Evolutionary conservation across 2,329 filamentous ascomycete genomes (phyloP).

Genomic region (Clonostachys solani): DNA sequence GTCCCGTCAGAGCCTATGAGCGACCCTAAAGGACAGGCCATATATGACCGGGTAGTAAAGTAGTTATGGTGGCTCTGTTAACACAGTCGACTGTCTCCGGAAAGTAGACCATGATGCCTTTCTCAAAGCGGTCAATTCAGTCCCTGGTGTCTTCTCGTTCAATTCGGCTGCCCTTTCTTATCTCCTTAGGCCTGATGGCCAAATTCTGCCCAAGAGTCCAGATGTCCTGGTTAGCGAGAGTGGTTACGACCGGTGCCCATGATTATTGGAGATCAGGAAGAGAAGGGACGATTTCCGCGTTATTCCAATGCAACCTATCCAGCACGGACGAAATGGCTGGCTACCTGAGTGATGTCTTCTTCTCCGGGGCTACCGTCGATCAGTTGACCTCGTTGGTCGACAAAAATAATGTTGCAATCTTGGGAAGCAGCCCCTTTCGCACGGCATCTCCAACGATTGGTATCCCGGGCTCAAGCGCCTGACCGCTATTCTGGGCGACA

Average conservation of each 20-base stretch:
- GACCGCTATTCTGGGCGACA: constrained; percentile 70
- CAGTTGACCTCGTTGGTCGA: constrained; percentile 53
- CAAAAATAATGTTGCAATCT: constrained; percentile 54
- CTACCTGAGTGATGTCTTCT: constrained; percentile 60
- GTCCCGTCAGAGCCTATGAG: constrained; percentile 61
- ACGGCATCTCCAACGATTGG: constrained; percentile 64
- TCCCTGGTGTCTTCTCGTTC: constrained; percentile 65
- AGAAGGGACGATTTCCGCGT: constrained; percentile 74
- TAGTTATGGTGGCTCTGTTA: constrained; percentile 52
- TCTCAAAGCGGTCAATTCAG: constrained; percentile 63
- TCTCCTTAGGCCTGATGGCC: constrained; percentile 69
- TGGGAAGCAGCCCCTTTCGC: constrained; percentile 66
- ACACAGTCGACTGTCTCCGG: constrained; percentile 65
- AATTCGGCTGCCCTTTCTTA: constrained; percentile 67
- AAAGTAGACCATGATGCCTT: constrained; percentile 53
- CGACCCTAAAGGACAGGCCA: constrained; percentile 57
- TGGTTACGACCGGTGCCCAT: constrained; percentile 42
- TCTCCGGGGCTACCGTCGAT: constrained; percentile 45
- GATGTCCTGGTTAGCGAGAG: constrained; percentile 51
- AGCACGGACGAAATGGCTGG: constrained; percentile 51
- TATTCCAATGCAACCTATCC: constrained; percentile 67
- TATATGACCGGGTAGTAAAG: constrained; percentile 59
- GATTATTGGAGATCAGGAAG: constrained; percentile 70
- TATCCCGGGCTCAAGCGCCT: constrained; percentile 77
- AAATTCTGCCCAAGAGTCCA: constrained; percentile 55